These are phyloP conservation scores for Lactarius akahatsu DNA, from an alignment of 768 basidiomycete species.

Conservation along the genomic window DNA sequence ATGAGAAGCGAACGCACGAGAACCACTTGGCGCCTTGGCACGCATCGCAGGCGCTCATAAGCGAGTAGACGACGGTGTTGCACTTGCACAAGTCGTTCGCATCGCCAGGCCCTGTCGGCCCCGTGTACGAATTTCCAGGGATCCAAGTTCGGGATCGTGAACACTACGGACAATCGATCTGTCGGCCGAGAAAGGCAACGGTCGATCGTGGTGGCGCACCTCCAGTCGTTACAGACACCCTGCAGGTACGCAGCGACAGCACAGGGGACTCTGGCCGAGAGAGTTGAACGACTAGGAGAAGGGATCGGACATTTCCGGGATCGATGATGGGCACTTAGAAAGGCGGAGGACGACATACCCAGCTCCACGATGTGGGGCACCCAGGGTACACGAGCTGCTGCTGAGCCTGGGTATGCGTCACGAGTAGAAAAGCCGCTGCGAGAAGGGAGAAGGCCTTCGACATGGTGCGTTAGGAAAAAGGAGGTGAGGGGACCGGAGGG, in stretches of 20 bases:
- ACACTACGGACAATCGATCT: neutral
- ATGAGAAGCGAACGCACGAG: slow-evolving; percentile 24
- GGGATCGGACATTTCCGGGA: too few relatives aligned
- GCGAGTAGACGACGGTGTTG: slow-evolving; percentile 37
- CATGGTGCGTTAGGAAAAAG: slow-evolving; percentile 3
- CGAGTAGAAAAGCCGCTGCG: neutral
- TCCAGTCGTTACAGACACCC: slow-evolving; percentile 13
- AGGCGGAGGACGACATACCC: slow-evolving; percentile 4
- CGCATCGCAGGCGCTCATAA: slow-evolving; percentile 38
- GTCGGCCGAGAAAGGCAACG: neutral
- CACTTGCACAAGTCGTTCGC: slow-evolving; percentile 36
- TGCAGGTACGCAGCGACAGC: slow-evolving; percentile 6
- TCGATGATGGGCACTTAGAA: neutral
- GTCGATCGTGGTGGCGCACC: slow-evolving; percentile 2
- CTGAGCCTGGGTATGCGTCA: neutral
- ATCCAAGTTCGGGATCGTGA: neutral
- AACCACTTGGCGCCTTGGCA: slow-evolving; percentile 32
- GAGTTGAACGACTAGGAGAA: slow-evolving; percentile 16
- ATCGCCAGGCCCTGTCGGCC: slow-evolving; percentile 28
- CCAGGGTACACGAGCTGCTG: neutral
- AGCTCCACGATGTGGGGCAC: slow-evolving; percentile 3
- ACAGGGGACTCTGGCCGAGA: slow-evolving; percentile 16
- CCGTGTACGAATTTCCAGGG: slow-evolving; percentile 12
- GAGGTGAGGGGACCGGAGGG: neutral
- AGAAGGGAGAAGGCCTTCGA: neutral